These are phyloP conservation scores for Ceratocystis harringtonii DNA, from an alignment of 2,329 filamentous ascomycete species.

Conservation along the genomic window DNA sequence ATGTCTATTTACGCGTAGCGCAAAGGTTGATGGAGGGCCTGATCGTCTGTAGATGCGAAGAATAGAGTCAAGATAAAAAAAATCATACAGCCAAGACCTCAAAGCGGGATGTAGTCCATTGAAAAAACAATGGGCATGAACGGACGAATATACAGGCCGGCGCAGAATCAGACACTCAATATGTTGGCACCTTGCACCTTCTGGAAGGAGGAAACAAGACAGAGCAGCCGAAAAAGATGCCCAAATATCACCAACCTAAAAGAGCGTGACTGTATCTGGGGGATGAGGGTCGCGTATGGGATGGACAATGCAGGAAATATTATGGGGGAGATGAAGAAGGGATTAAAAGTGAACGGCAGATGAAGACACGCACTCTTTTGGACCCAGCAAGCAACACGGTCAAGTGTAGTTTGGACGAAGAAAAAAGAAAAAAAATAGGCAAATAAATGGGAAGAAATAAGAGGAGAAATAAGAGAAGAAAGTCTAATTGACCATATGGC, in stretches of 20 bases:
- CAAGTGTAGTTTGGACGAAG: neutral
- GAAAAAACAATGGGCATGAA: neutral
- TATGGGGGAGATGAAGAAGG: neutral
- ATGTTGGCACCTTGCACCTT: neutral
- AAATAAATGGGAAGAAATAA: neutral
- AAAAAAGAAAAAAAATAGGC: neutral
- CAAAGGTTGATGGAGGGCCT: neutral
- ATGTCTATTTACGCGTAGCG: neutral
- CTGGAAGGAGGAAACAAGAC: neutral
- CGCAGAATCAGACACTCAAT: neutral
- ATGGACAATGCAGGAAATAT: neutral
- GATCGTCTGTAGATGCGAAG: neutral
- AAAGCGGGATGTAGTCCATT: neutral
- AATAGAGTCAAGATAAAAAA: neutral
- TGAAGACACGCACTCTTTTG: slow-evolving; percentile 1
- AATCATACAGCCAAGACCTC: neutral
- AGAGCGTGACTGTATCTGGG: neutral
- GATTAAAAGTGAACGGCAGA: neutral
- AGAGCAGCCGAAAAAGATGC: neutral
- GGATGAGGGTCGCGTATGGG: neutral
- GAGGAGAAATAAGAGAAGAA: neutral
- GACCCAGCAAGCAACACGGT: neutral
- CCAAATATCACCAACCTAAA: slow-evolving; percentile 2
- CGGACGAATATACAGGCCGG: neutral
- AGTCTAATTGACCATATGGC: neutral